Evolutionary conservation across 2,329 filamentous ascomycete species (phyloP).

Genomic region (Cytospora piceicola): DNA sequence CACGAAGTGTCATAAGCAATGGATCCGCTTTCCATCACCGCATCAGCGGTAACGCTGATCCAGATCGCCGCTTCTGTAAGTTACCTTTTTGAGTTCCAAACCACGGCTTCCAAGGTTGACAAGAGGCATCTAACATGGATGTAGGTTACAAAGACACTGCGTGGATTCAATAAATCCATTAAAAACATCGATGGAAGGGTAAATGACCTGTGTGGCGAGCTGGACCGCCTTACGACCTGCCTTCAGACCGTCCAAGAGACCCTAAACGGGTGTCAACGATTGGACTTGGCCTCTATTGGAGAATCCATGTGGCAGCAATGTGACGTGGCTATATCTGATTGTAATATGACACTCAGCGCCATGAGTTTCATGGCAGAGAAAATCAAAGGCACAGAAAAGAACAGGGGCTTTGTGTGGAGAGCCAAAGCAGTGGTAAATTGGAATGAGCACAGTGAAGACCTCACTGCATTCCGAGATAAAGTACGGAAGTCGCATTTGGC

Average conservation of each 20-base stretch:
- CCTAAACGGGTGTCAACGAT: slow-evolving; percentile 32
- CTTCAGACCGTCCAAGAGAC: slow-evolving; percentile 33
- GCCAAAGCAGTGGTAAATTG: slow-evolving; percentile 30
- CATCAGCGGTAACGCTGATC: slow-evolving; percentile 24
- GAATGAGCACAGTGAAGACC: slow-evolving; percentile 30
- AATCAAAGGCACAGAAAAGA: slow-evolving; percentile 25
- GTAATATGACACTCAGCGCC: slow-evolving; percentile 32
- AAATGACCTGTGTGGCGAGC: slow-evolving; percentile 32
- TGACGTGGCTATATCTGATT: slow-evolving; percentile 32
- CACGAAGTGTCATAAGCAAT: not conserved
- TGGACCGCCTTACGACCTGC: slow-evolving; percentile 32
- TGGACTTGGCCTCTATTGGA: slow-evolving; percentile 33
- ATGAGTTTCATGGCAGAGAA: slow-evolving; percentile 31
- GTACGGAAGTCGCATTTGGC: slow-evolving; percentile 37
- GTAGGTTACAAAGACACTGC: slow-evolving; percentile 28
- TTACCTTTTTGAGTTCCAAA: not conserved
- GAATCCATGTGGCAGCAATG: slow-evolving; percentile 35
- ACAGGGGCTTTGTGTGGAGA: slow-evolving; percentile 24
- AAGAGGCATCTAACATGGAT: not conserved
- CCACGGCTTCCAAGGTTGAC: not conserved
- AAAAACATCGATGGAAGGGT: slow-evolving; percentile 32
- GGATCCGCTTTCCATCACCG: slow-evolving; percentile 28
- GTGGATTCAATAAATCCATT: slow-evolving; percentile 28
- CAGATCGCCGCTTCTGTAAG: slow-evolving; percentile 30
- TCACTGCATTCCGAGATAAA: slow-evolving; percentile 35